Evolutionary conservation across 1,284 basidiomycete species (phyloP), one percentile per base, ranked within the genome.

Genomic region (Clitocybe nebularis): DNA sequence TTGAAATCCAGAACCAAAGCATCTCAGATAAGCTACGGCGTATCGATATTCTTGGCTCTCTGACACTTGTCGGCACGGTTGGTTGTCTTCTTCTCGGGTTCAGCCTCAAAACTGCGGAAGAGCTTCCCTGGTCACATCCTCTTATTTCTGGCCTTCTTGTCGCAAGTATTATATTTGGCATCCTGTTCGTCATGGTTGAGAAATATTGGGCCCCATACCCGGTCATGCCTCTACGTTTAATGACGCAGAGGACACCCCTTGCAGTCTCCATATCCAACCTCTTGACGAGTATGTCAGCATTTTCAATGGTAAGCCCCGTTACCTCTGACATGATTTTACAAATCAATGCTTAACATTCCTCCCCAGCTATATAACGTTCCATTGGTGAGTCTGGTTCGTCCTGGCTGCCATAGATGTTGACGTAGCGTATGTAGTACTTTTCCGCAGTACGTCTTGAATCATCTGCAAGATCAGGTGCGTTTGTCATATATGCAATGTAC

Each of bases 181-280:
- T 70, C 4, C 55, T 73, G 4, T 94, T 95, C 59, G 58, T 91
- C 21, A 57, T 78, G 36, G 84, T 89, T 10, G 91, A 95, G 64
- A 77, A 81, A 45, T 68, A 74, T 49, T 79, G 78, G 66, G 81
- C 88, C 2, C 74, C 74, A 3, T 88, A 84, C 61, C 92, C 92
- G 5, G 82, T 94, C 35, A 86, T 95, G 79, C 91, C 92, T 30
- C 67, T 93, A 53, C 77, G 77, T 45, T 64, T 94, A 46, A 74
- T 94, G 37, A 77, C 71, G 17, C 80, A 80, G 55, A 68, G 84
- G 45, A 93, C 89, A 6, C 88, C 90, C 2, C 67, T 91, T 17
- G 81, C 86, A 9, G 82, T 93, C 7, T 86, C 88, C 0, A 53
- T 93, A 48, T 79, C 81, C 45, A 94, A 93, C 64, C 77, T 96